Evolutionary conservation across 2,329 filamentous ascomycete species (phyloP).

Genomic region (Colletotrichum higginsianum): DNA sequence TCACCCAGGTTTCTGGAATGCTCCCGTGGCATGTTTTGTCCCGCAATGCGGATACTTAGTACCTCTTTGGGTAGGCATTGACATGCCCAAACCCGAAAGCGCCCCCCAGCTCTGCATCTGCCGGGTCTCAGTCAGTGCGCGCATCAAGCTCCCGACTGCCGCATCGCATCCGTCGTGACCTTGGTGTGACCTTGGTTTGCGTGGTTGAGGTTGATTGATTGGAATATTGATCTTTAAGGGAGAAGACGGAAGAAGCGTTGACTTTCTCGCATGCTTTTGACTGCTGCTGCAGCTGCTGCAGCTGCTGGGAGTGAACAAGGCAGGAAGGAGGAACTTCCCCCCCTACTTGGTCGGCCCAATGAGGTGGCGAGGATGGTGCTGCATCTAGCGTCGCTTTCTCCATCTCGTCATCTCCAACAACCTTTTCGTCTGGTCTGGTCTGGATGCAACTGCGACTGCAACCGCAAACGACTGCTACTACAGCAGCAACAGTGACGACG

Average conservation of each 20-base stretch:
- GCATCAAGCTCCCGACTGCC: constrained; percentile 4
- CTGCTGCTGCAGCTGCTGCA: too few species aligned
- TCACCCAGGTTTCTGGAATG: constrained; percentile 17
- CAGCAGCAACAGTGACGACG: not conserved
- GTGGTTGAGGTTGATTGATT: not conserved
- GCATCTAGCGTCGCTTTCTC: constrained; percentile 16
- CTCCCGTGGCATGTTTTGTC: not conserved
- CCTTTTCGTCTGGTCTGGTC: not conserved
- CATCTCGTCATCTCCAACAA: constrained; percentile 19
- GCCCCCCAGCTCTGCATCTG: not conserved
- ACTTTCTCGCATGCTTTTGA: too few species aligned
- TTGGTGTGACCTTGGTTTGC: too few species aligned
- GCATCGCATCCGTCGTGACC: not conserved
- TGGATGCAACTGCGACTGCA: too few species aligned
- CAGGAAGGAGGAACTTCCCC: not conserved
- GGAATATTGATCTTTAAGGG: too few species aligned
- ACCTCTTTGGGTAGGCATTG: too few species aligned
- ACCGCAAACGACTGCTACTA: too few species aligned
- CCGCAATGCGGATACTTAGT: not conserved
- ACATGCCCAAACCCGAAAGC: too few species aligned
- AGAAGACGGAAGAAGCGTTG: not conserved
- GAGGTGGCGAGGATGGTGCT: constrained; percentile 1
- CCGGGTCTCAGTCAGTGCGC: constrained; percentile 8
- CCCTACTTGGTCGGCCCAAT: constrained; percentile 17
- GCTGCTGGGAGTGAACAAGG: not conserved